Evolutionary conservation across 1,284 basidiomycete species (phyloP), one percentile per base, ranked within the genome.

Genomic region (Leccinum cinnamomeum): DNA sequence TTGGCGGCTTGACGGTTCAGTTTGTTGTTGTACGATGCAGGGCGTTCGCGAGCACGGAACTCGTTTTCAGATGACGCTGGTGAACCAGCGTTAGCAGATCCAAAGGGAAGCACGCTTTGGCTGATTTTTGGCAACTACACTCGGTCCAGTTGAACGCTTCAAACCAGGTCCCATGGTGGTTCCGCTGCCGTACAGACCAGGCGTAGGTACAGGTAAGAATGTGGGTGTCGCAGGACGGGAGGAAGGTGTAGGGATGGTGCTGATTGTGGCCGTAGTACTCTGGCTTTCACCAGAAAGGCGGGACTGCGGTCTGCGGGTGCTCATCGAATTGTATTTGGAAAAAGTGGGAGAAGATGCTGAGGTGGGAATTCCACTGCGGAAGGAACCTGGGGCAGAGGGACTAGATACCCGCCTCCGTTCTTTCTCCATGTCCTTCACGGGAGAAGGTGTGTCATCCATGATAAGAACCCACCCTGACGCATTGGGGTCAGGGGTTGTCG

Each of bases 391-490:
- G 35, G 75, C 78, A 60, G 79, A 78, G 23, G 89, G 85, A 65
- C 85, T 89, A 10, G 88, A 88, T 11, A 82, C 74, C 67, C 88
- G 81, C 62, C 88, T 79, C 60, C 79, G 74, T 62, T 84, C 83
- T 63, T 82, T 82, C 58, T 83, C 82, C 64, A 79, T 77, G 57
- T 81, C 78, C 72, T 85, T 88, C 44, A 78, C 79, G 20, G 88
- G 89, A n/a, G 86, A 86, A 16, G 90, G 88, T 0, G 87, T 85
- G 68, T 91, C 90, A 66, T 91, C 90, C 89, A 91, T 90, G 58
- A 92, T 89, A 33, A 91, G 81, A 41, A 92, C 90, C 90, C 90
- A 92, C 57, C 90, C 90, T 30, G 89, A 84, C 5, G 85, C 78
- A 69, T 90, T 89, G 25, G 81, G 82, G 44, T 75, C 77, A 33